A percentile compares a stretch with the other conserved stretches of the same genome.
Conservation (phyloP, 441 rosid genomes). For the Erodium texanum region DNA sequence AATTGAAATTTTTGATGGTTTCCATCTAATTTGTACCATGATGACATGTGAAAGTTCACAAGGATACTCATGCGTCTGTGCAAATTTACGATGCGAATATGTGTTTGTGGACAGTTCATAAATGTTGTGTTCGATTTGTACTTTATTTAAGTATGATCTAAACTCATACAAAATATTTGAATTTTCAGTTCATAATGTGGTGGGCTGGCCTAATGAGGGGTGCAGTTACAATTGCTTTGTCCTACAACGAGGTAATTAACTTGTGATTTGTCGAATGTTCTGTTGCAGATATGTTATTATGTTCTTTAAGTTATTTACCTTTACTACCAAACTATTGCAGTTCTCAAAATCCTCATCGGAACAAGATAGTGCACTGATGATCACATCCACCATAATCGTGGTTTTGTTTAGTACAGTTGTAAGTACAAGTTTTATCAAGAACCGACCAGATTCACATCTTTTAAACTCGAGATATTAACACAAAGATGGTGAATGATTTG, state of each 20-base stretch:
- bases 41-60: too few species aligned
- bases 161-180: constrained; percentile 16
- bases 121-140: too few species aligned
- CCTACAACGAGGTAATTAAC: constrained; percentile 33
- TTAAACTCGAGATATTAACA: not conserved
- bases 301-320: not conserved
- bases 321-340: constrained; percentile 25
- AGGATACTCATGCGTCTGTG: too few species aligned
- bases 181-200: constrained; percentile 51
- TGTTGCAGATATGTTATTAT: constrained; percentile 5
- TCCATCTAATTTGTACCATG: too few species aligned
- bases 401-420: constrained; percentile 65
- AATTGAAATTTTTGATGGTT: too few species aligned
- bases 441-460: too few species aligned
- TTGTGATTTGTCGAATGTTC: not conserved
- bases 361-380: constrained; percentile 35
- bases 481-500: not conserved
- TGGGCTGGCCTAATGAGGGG: constrained; percentile 82
- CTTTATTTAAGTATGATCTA: not conserved
- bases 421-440: constrained; percentile 8
- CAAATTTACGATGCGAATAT: too few species aligned
- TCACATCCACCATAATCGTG: constrained; percentile 48
- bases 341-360: constrained; percentile 22
- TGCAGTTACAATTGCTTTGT: constrained; percentile 65
- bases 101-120: too few species aligned